Conservation (phyloP, 345 rosid species). For the Lenwebbia sp. region DNA sequence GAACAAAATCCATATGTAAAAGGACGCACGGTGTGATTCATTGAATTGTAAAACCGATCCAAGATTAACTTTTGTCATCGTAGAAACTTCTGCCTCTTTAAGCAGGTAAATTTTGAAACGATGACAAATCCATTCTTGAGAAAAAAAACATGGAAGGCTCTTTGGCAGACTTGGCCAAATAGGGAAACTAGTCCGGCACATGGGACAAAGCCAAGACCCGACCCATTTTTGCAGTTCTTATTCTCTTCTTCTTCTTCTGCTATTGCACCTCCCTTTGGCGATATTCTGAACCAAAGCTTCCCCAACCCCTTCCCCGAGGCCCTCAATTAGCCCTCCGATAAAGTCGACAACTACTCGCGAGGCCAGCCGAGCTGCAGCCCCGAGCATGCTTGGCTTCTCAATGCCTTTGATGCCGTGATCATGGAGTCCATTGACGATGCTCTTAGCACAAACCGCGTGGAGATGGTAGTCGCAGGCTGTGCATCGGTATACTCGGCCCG, state of each 20-base stretch:
- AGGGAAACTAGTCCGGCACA: neutral
- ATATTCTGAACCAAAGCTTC: slow-evolving; percentile 39
- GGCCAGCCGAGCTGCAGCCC: slow-evolving; percentile 50
- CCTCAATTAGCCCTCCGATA: slow-evolving; percentile 65
- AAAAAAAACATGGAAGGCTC: neutral
- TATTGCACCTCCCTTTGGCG: slow-evolving; percentile 22
- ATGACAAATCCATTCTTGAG: neutral
- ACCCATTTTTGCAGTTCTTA: neutral
- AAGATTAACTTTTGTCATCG: neutral
- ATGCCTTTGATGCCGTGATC: slow-evolving; percentile 35
- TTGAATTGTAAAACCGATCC: neutral
- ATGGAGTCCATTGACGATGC: slow-evolving; percentile 57
- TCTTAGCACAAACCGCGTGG: slow-evolving; percentile 78
- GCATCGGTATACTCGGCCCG: slow-evolving; percentile 68
- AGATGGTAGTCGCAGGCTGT: slow-evolving; percentile 58
- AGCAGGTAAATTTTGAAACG: neutral
- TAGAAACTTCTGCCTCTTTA: neutral
- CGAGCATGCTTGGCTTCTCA: slow-evolving; percentile 41
- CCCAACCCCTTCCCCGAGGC: slow-evolving; percentile 77
- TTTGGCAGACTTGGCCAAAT: neutral
- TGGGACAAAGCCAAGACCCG: neutral
- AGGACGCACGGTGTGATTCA: too few relatives aligned
- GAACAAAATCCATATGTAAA: neutral
- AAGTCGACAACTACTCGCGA: slow-evolving; percentile 54
- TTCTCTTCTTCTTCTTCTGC: neutral